phyloP scores from a whole-genome alignment of 2,329 filamentous ascomycete genomes.

The Fusarium odoratissimum region DNA sequence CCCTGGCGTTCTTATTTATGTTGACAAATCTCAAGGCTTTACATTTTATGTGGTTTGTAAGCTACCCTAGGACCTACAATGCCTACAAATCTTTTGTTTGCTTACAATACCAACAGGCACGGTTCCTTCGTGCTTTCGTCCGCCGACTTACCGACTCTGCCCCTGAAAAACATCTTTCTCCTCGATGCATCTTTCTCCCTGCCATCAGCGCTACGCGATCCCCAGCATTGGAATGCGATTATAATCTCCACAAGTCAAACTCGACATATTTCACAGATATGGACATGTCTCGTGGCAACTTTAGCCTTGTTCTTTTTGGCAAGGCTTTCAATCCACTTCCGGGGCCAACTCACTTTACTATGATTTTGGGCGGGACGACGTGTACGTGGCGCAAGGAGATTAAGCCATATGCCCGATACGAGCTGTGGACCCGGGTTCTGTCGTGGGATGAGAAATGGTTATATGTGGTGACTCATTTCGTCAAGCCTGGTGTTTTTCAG shows the following conservation, averaged over 20 bases:
- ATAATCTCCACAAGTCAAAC: neutral
- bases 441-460: neutral
- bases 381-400: neutral
- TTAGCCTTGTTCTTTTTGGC: neutral
- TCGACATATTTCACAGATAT: neutral
- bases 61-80: neutral
- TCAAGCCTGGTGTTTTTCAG: neutral
- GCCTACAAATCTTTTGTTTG: too few species aligned
- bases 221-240: neutral
- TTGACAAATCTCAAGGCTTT: neutral
- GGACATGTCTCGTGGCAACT: neutral
- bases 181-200: neutral
- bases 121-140: neutral
- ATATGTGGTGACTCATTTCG: neutral
- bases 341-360: neutral
- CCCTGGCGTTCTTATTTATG: neutral
- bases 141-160: neutral
- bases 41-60: neutral
- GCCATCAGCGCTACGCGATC: neutral
- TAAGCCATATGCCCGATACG: neutral
- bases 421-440: neutral
- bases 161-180: neutral
- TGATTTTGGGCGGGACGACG: neutral
- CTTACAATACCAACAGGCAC: neutral
- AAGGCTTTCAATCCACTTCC: neutral